These are phyloP conservation scores for Cladophialophora chaetospira DNA, from an alignment of 2,329 filamentous ascomycete genomes.

Conservation along the genomic window DNA sequence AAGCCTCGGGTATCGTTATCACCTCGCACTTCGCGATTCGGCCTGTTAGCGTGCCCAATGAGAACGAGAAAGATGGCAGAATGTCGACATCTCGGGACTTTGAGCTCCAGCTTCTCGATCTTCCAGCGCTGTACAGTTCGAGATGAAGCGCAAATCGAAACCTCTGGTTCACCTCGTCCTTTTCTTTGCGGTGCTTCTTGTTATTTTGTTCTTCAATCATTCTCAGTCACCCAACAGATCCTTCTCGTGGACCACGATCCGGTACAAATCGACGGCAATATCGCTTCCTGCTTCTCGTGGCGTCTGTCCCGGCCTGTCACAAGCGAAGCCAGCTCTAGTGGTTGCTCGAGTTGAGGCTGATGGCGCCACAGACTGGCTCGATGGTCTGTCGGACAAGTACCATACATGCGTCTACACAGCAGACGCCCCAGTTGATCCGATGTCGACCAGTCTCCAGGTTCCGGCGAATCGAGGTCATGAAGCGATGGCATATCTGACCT, in stretches of 20 bases:
- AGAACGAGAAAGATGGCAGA: too few relatives aligned
- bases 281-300: constrained; percentile 38
- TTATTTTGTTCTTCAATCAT: not conserved
- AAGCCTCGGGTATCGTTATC: not conserved
- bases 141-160: constrained; percentile 2
- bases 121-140: not conserved
- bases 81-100: too few relatives aligned
- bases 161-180: not conserved
- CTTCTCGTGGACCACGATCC: not conserved
- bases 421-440: constrained; percentile 37
- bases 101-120: too few relatives aligned
- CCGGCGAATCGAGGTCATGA: constrained; percentile 52
- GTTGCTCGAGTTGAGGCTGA: constrained; percentile 48
- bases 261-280: not conserved
- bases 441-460: constrained; percentile 42
- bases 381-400: constrained; percentile 42
- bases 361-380: constrained; percentile 48
- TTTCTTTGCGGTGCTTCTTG: not conserved
- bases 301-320: constrained; percentile 46
- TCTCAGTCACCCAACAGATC: not conserved
- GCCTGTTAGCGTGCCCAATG: too few relatives aligned
- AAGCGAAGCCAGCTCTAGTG: constrained; percentile 48
- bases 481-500: constrained; percentile 52
- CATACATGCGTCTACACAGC: constrained; percentile 51
- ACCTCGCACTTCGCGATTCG: too few relatives aligned